Evolutionary conservation across 1,284 basidiomycete genomes (phyloP), one percentile per base, ranked within the genome.

Genomic region (Tranzscheliella williamsii): DNA sequence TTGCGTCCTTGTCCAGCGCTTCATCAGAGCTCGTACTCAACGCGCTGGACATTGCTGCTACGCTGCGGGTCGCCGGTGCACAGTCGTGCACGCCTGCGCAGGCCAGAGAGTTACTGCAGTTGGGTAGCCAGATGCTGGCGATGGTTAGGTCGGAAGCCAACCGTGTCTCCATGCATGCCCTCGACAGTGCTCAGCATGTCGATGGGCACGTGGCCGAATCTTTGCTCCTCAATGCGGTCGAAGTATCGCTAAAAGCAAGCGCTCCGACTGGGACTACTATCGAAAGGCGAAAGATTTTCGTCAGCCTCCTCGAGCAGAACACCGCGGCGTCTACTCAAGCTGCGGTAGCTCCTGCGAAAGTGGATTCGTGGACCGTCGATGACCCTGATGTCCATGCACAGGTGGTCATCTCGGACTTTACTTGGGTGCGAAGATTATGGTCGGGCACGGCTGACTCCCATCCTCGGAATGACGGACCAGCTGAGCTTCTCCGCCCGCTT

Each of bases 11-110:
- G 13, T 48, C 47, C 1, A 15, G 24, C 12, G 37, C 37, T 21
- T 36, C 44, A 9, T 24, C 38, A 16, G 54, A 66, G n/a, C 24
- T 66, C 17, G 61, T 81, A 18, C 40, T 56, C 3, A 71, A 76
- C 8, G 71, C 72, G 3, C 42, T 79, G 2, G 38, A 56, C 11
- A 38, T 58, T 1, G 56, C 53, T 15, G 65, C 68, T 8, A 64
- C 57, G 6, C 51, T 70, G 6, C 45, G 57, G 24, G 34, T 51
- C 7, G 43, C 48, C 15, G 44, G 52, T 24, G 45, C 41, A 33
- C 39, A 55, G 40, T 51, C 57, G 21, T 52, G 39, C 6, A 37
- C 57, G n/a, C 40, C 52, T 21, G 31, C 47, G 4, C 39, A 62
- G 27, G 24, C 39, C 33, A 33, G 29, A 22, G 57, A 54, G 22